These are phyloP conservation scores for Colletotrichum sp. DNA, from an alignment of 2,329 filamentous ascomycete species.

Conservation along the genomic window DNA sequence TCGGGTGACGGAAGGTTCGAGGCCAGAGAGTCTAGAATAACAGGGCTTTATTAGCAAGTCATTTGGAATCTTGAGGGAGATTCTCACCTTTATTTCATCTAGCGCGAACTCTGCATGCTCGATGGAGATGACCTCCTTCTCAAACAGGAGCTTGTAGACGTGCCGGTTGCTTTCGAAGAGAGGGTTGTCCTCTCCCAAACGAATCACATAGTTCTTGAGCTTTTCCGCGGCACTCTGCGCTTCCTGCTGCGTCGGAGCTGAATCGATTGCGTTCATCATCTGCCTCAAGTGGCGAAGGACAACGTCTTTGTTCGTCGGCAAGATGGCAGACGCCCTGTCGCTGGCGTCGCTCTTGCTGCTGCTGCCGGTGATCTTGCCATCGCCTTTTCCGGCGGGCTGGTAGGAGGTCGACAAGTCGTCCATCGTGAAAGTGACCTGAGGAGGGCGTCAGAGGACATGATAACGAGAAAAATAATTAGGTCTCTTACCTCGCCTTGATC, in stretches of 20 bases:
- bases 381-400: not conserved
- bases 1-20: accelerated
- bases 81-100: not conserved
- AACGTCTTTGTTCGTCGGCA: not conserved
- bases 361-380: not conserved
- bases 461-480: not conserved
- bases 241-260: not conserved
- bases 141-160: not conserved
- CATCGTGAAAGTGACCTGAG: not conserved
- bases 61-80: not conserved
- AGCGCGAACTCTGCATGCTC: not conserved
- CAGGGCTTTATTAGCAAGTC: not conserved
- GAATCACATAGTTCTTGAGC: no score
- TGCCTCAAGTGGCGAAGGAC: not conserved
- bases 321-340: not conserved
- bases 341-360: not conserved
- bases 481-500: not conserved
- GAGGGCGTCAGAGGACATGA: not conserved
- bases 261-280: not conserved
- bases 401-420: not conserved
- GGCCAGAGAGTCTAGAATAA: not conserved
- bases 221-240: not conserved
- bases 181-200: not conserved
- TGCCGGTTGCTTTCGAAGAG: not conserved
- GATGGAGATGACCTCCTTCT: not conserved